These are phyloP conservation scores for Pyrenopolyporus hunteri DNA, from an alignment of 495 filamentous ascomycete genomes.

Conservation along the genomic window DNA sequence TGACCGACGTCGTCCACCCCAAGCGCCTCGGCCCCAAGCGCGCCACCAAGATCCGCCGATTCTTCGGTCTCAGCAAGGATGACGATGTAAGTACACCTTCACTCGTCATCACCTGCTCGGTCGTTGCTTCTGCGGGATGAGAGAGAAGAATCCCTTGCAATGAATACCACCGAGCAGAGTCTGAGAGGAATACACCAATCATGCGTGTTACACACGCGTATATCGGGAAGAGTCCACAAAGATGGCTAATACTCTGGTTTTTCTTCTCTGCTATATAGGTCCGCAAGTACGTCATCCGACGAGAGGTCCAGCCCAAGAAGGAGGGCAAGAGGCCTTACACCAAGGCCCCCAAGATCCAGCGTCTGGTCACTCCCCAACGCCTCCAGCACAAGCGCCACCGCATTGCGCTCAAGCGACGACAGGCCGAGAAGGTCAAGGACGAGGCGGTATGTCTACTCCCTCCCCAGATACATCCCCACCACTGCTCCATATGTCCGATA, in stretches of 20 bases:
- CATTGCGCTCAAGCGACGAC: constrained; percentile 95
- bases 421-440: constrained; percentile 92
- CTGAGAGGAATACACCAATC: constrained; percentile 55
- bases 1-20: constrained; percentile 95
- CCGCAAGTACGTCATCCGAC: constrained; percentile 99
- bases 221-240: constrained; percentile 15
- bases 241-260: constrained; percentile 48
- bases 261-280: constrained; percentile 60
- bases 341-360: constrained; percentile 99
- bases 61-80: constrained; percentile 99
- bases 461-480: not conserved
- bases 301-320: constrained; percentile 91
- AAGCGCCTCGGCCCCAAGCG: constrained; percentile 99
- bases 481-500: not conserved
- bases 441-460: constrained; percentile 80
- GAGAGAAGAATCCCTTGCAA: constrained; percentile 51
- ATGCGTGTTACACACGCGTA: too few species aligned
- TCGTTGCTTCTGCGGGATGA: constrained; percentile 51
- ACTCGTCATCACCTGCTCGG: constrained; percentile 63
- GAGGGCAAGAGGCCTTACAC: constrained; percentile 98
- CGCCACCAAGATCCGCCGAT: constrained; percentile 97
- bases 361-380: constrained; percentile 98
- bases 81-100: constrained; percentile 86
- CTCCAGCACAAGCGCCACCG: constrained; percentile 99
- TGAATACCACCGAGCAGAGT: constrained; percentile 57